Percentiles rank a stretch among this genome's conserved stretches.
These are phyloP conservation scores for Solanum rostratum DNA, from an alignment of 257 asterid genomes.

Conservation along the genomic window DNA sequence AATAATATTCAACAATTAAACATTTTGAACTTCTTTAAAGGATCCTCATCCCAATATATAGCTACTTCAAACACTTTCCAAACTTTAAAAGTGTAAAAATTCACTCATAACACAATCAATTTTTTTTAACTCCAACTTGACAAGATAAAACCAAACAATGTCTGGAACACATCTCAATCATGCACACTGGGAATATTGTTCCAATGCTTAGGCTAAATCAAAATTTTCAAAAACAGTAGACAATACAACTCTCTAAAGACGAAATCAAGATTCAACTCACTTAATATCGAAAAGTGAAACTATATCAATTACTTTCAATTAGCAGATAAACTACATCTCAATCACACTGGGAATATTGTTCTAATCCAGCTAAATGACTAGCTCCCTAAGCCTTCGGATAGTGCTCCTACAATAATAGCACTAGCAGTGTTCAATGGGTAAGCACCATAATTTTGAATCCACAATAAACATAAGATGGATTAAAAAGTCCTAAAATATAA, in stretches of 20 bases:
- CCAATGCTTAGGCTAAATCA: neutral
- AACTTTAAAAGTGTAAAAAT: too few species aligned
- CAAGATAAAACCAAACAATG: neutral
- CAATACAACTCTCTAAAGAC: neutral
- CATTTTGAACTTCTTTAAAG: too few species aligned
- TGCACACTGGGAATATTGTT: neutral
- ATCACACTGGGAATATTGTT: too few species aligned
- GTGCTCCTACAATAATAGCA: constrained; percentile 67
- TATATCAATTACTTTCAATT: neutral
- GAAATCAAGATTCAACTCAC: neutral
- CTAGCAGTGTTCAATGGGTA: constrained; percentile 27
- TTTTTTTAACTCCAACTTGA: neutral
- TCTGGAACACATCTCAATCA: neutral
- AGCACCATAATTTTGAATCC: too few species aligned
- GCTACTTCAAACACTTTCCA: too few species aligned
- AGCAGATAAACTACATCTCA: too few species aligned
- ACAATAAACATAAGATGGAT: too few species aligned
- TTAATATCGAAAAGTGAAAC: neutral
- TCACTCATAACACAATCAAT: too few species aligned
- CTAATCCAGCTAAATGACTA: constrained; percentile 12
- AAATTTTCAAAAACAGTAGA: neutral
- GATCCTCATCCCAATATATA: too few species aligned
- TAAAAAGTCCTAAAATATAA: too few species aligned
- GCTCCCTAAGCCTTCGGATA: constrained; percentile 60
- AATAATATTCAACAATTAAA: too few species aligned